Evolutionary conservation across 768 basidiomycete genomes (phyloP).

Genomic region (Lepiota brunneoincarnata): DNA sequence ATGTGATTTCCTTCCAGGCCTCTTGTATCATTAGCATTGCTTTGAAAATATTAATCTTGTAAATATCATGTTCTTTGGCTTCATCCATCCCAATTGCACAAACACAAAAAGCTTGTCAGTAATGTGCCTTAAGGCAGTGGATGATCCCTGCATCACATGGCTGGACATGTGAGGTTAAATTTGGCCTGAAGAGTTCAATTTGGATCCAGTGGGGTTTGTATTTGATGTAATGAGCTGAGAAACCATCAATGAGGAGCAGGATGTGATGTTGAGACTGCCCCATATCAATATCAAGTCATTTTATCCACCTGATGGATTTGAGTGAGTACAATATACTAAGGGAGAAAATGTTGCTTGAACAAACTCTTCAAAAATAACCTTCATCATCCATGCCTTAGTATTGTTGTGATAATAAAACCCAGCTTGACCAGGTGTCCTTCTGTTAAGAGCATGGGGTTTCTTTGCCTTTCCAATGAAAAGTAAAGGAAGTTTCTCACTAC

Average conservation of each 20-base stretch:
- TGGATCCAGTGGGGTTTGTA: slow-evolving; percentile 27
- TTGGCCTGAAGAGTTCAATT: slow-evolving; percentile 29
- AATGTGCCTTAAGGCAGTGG: slow-evolving; percentile 33
- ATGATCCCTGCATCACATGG: slow-evolving; percentile 34
- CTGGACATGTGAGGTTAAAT: slow-evolving; percentile 35
- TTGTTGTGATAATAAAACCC: slow-evolving; percentile 36
- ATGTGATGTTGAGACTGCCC: slow-evolving; percentile 19
- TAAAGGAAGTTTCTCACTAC: slow-evolving; percentile 26
- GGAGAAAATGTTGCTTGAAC: slow-evolving; percentile 7
- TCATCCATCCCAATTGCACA: slow-evolving; percentile 28
- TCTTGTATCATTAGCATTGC: slow-evolving; percentile 29
- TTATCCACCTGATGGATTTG: slow-evolving; percentile 20
- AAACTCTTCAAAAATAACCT: slow-evolving; percentile 30
- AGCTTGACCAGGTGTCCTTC: slow-evolving; percentile 16
- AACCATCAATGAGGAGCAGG: slow-evolving; percentile 28
- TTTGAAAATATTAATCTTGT: slow-evolving; percentile 32
- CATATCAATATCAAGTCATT: slow-evolving; percentile 22
- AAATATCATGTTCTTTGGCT: slow-evolving; percentile 27
- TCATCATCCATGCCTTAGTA: slow-evolving; percentile 38
- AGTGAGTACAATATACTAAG: not conserved
- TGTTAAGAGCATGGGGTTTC: slow-evolving; percentile 28
- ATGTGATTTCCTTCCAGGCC: slow-evolving; percentile 28
- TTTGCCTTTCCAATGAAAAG: slow-evolving; percentile 34
- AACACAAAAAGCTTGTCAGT: slow-evolving; percentile 22
- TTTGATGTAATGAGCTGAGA: slow-evolving; percentile 25